Conservation (phyloP, 148 eudicot genomes). For the Chenopodium berlandieri region DNA sequence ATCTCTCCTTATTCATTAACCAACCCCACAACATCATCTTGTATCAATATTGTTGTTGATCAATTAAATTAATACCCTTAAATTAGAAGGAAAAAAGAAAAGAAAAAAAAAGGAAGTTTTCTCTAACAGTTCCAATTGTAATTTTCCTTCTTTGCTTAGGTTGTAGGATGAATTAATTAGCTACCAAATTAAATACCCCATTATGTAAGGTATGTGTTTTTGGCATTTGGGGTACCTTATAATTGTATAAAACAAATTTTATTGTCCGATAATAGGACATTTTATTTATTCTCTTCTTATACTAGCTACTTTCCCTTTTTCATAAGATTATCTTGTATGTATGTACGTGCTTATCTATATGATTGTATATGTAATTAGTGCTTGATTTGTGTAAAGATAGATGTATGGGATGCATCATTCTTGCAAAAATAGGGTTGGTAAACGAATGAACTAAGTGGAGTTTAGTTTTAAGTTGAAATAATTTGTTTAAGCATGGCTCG, state of each 20-base stretch:
- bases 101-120: neutral
- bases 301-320: no score
- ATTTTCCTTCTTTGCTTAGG: no score
- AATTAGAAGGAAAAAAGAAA: neutral
- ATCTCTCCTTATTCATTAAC: constrained; percentile 4
- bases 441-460: no score
- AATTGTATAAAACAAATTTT: constrained; percentile 20
- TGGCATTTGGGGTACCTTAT: constrained; percentile 18
- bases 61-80: neutral
- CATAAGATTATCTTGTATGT: no score
- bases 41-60: neutral
- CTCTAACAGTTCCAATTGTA: neutral
- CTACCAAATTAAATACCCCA: neutral
- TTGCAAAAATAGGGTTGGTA: no score
- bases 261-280: constrained; percentile 12
- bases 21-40: neutral
- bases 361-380: neutral
- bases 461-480: no score
- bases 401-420: neutral
- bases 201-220: constrained; percentile 9
- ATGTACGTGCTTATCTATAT: neutral
- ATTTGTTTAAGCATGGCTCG: no score
- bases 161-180: constrained; percentile 21
- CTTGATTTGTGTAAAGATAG: neutral
- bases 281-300: neutral